Percentiles rank a stretch among this genome's conserved stretches.
phyloP scores from a whole-genome alignment of 2,329 filamentous ascomycete species.

The Reticulascus tulasneorum region DNA sequence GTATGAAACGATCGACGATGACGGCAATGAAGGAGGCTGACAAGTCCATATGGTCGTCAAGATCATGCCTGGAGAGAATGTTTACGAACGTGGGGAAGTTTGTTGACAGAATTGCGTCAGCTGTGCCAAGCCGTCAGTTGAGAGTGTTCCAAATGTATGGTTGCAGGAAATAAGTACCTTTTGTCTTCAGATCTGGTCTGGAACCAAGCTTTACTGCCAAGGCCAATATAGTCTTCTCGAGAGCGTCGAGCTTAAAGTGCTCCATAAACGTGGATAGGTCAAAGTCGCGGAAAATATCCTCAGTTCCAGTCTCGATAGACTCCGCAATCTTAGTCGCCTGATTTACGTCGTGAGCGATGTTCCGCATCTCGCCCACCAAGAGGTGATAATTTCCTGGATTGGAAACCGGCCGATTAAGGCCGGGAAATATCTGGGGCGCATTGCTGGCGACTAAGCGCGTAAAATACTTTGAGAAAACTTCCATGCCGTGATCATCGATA shows the following conservation, averaged over 20 bases:
- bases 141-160: constrained; percentile 26
- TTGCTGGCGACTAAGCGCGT: constrained; percentile 88
- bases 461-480: constrained; percentile 95
- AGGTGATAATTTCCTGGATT: constrained; percentile 81
- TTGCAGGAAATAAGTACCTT: constrained; percentile 57
- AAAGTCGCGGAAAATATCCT: constrained; percentile 93
- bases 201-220: constrained; percentile 83
- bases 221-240: constrained; percentile 83
- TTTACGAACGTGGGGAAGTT: constrained; percentile 76
- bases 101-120: constrained; percentile 82
- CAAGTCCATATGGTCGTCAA: constrained; percentile 63
- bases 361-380: constrained; percentile 78
- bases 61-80: constrained; percentile 63
- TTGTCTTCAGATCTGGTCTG: constrained; percentile 78
- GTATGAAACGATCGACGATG: constrained; percentile 80
- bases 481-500: constrained; percentile 98
- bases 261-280: constrained; percentile 94
- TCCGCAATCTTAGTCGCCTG: constrained; percentile 91
- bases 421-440: constrained; percentile 85
- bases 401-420: constrained; percentile 66
- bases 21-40: constrained; percentile 68
- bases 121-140: constrained; percentile 50
- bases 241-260: constrained; percentile 87
- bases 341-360: constrained; percentile 73
- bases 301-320: constrained; percentile 83